Evolutionary conservation across 2,329 filamentous ascomycete genomes (phyloP), one percentile per base, ranked within the genome.

Genomic region (Xylaria sp.): DNA sequence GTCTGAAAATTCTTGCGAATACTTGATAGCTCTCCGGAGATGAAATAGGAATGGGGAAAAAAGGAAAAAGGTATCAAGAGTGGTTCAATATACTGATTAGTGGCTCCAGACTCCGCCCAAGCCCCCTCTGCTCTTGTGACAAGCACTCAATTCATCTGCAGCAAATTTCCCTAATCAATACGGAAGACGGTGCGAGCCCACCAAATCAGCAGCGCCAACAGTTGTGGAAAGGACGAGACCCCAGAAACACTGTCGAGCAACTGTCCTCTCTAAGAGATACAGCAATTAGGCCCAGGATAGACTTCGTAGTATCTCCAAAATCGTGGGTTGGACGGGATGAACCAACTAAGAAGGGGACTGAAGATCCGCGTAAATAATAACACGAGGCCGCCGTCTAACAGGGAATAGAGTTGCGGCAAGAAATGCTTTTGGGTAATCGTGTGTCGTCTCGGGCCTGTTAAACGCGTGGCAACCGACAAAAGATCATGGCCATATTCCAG

Each of bases 401-500:
- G 56, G 34, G 51, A 67, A 61, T 7, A 57, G 54, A 57, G 58
- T 59, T 51, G 59, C 21, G 63, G 54, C 39, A 39, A 65, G 64
- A 68, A 67, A 69, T 65, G 61, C 64, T 75, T 77, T 77, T 54
- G 68, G 67, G 67, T 64, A 71, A 67, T 76, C 74, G 69, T 76
- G 67, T 73, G 75, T 75, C 73, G 72, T 75, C 57, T 73, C 72
- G 70, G 51, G 55, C 70, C 74, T 72, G 73, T 72, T 71, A 69
- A 71, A 65, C 66, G 67, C 69, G 67, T 73, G 64, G 74, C 60
- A 72, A 71, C 63, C 71, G 69, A 69, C 69, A 70, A 55, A 66
- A 69, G 71, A 71, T 69, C 71, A 72, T 71, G 65, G 64, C 74
- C 75, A 66, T 74, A 69, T 71, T 73, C 74, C 73, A 75, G 71